phyloP scores from a whole-genome alignment of 805 yeast species.

The Yamadazyma laniorum region DNA sequence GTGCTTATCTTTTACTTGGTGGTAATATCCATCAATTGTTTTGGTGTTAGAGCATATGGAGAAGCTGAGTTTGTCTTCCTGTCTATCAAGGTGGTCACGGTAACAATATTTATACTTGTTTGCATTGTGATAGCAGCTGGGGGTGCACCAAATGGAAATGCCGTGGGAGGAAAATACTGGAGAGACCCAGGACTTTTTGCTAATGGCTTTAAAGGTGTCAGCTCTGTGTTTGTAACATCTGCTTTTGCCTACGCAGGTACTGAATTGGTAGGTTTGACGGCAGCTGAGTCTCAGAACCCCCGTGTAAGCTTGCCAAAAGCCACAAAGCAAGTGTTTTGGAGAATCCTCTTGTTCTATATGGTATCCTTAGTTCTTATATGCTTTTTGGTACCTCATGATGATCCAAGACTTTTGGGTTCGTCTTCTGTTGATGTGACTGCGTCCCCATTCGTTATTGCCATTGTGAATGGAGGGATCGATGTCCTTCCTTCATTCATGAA shows the following conservation, averaged over 20 bases:
- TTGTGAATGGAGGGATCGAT: slow-evolving; percentile 59
- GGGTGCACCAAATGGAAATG: slow-evolving; percentile 49
- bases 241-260: slow-evolving; percentile 56
- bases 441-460: slow-evolving; percentile 75
- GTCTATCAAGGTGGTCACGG: slow-evolving; percentile 59
- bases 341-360: slow-evolving; percentile 71
- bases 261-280: slow-evolving; percentile 47
- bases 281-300: slow-evolving; percentile 69
- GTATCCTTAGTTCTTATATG: slow-evolving; percentile 53
- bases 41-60: slow-evolving; percentile 59
- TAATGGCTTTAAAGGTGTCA: slow-evolving; percentile 44
- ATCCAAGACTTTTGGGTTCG: slow-evolving; percentile 41
- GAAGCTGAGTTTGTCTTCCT: slow-evolving; percentile 67
- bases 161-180: slow-evolving; percentile 52
- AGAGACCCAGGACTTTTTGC: slow-evolving; percentile 55
- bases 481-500: slow-evolving; percentile 71
- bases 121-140: slow-evolving; percentile 43
- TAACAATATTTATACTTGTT: slow-evolving; percentile 54
- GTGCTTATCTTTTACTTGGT: slow-evolving; percentile 52
- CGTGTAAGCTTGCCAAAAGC: slow-evolving; percentile 67
- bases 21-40: slow-evolving; percentile 45
- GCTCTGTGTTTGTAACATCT: slow-evolving; percentile 47
- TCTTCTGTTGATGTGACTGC: slow-evolving; percentile 59
- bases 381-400: slow-evolving; percentile 68
- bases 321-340: slow-evolving; percentile 80